Evolutionary conservation across 139 green algal species (phyloP).

Genomic region (Coelastrella sp.): DNA sequence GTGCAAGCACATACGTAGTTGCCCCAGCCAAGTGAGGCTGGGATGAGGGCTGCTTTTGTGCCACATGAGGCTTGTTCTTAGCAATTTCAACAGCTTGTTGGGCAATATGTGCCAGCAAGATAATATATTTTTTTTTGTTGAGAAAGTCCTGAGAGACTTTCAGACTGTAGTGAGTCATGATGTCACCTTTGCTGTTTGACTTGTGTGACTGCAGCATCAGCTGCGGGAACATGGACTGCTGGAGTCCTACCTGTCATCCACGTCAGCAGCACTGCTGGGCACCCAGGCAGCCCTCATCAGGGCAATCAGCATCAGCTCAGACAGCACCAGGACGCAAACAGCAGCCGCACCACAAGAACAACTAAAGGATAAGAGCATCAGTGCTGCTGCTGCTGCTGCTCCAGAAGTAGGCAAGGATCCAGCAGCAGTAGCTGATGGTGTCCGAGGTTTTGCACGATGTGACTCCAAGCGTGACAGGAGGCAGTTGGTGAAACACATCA

Average conservation of each 20-base stretch:
- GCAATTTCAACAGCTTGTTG: too few relatives aligned
- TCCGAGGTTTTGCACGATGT: background rate
- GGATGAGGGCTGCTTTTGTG: too few relatives aligned
- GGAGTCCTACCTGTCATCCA: background rate
- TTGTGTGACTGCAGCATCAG: background rate
- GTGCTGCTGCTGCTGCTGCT: background rate
- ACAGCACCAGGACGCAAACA: background rate
- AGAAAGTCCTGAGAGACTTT: background rate
- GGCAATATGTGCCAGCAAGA: too few relatives aligned
- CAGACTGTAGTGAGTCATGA: background rate
- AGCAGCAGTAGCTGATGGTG: background rate
- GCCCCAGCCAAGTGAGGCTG: too few relatives aligned
- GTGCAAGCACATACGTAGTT: too few relatives aligned
- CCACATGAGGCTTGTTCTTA: too few relatives aligned
- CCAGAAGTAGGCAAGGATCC: background rate
- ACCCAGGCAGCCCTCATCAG: conserved; percentile 8
- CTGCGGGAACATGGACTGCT: background rate
- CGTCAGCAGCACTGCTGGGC: conserved; percentile 12
- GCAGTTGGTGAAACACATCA: conserved; percentile 14
- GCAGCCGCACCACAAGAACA: background rate
- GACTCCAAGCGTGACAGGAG: background rate
- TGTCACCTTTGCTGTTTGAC: background rate
- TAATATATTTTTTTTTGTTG: background rate
- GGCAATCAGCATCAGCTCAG: background rate
- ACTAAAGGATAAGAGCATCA: background rate